Evolutionary conservation across 768 basidiomycete species (phyloP).

Genomic region (Phaeotremella fagi): DNA sequence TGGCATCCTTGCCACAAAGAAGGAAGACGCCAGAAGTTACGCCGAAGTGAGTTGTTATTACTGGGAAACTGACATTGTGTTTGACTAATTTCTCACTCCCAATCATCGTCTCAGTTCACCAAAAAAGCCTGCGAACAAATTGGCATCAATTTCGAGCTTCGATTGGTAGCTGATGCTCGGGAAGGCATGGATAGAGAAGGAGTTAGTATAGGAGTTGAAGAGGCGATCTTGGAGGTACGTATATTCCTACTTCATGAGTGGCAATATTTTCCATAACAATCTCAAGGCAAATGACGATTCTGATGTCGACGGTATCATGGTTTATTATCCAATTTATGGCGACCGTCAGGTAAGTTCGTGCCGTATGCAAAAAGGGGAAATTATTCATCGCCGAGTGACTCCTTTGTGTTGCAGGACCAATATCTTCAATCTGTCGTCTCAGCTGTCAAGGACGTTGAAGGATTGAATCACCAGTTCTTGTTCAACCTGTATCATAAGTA

Average conservation of each 20-base stretch:
- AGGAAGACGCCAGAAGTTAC: slow-evolving; percentile 51
- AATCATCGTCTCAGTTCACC: slow-evolving; percentile 62
- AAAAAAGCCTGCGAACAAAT: slow-evolving; percentile 81
- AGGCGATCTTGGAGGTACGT: slow-evolving; percentile 74
- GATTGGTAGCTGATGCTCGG: slow-evolving; percentile 57
- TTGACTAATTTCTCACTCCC: background rate
- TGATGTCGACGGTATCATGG: slow-evolving; percentile 90
- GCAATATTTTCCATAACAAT: background rate
- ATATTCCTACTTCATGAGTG: background rate
- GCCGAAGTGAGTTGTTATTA: slow-evolving; percentile 52
- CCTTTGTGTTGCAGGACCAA: slow-evolving; percentile 62
- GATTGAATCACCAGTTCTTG: slow-evolving; percentile 75
- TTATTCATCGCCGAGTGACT: slow-evolving; percentile 3
- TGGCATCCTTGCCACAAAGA: slow-evolving; percentile 76
- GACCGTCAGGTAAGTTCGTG: slow-evolving; percentile 69
- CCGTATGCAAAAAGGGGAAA: too few species aligned
- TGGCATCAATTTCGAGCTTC: slow-evolving; percentile 80
- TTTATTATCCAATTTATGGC: slow-evolving; percentile 96
- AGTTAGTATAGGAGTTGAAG: slow-evolving; percentile 81
- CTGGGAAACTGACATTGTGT: background rate
- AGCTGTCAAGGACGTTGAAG: slow-evolving; percentile 95
- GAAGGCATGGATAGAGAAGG: slow-evolving; percentile 55
- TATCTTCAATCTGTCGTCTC: slow-evolving; percentile 97
- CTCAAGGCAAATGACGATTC: slow-evolving; percentile 72
- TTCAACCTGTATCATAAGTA: slow-evolving; percentile 97